Evolutionary conservation across 2,329 filamentous ascomycete species (phyloP).

Genomic region (Rhexocercosporidium sp.): DNA sequence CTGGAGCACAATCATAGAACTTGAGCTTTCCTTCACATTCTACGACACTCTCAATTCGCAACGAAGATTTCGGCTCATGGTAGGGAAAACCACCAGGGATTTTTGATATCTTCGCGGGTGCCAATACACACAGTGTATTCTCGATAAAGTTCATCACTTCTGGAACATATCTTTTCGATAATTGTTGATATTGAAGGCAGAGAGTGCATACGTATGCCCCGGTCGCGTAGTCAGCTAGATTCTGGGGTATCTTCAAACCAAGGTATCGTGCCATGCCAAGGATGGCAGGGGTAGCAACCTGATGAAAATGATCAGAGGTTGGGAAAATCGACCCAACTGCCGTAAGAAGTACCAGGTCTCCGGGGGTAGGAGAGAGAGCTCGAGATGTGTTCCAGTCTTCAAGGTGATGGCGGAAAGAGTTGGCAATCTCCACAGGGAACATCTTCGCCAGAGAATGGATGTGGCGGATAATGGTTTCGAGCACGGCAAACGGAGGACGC

Average conservation of each 20-base stretch:
- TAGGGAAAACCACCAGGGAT: slow-evolving; percentile 64
- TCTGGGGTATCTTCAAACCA: slow-evolving; percentile 73
- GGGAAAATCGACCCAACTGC: slow-evolving; percentile 87
- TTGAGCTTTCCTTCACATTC: slow-evolving; percentile 57
- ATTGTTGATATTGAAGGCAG: slow-evolving; percentile 78
- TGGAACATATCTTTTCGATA: slow-evolving; percentile 87
- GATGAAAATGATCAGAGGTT: slow-evolving; percentile 96
- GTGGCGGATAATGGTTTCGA: slow-evolving; percentile 86
- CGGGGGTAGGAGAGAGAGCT: slow-evolving; percentile 59
- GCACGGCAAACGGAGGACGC: slow-evolving; percentile 65
- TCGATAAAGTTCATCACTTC: slow-evolving; percentile 84
- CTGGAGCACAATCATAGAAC: slow-evolving; percentile 60
- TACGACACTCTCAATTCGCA: slow-evolving; percentile 55
- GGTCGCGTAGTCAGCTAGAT: slow-evolving; percentile 68
- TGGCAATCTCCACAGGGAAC: slow-evolving; percentile 78
- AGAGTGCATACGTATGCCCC: slow-evolving; percentile 83
- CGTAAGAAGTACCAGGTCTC: slow-evolving; percentile 83
- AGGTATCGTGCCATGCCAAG: slow-evolving; percentile 85
- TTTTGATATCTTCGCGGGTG: slow-evolving; percentile 57
- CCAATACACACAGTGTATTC: slow-evolving; percentile 72
- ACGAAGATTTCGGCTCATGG: slow-evolving; percentile 58
- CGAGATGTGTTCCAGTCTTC: slow-evolving; percentile 55
- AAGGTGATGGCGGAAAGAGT: slow-evolving; percentile 78
- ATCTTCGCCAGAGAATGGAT: slow-evolving; percentile 90
- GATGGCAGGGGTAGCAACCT: slow-evolving; percentile 88